phyloP scores from a whole-genome alignment of 129 eudicot species.

The Ambrosia artemisiifolia region DNA sequence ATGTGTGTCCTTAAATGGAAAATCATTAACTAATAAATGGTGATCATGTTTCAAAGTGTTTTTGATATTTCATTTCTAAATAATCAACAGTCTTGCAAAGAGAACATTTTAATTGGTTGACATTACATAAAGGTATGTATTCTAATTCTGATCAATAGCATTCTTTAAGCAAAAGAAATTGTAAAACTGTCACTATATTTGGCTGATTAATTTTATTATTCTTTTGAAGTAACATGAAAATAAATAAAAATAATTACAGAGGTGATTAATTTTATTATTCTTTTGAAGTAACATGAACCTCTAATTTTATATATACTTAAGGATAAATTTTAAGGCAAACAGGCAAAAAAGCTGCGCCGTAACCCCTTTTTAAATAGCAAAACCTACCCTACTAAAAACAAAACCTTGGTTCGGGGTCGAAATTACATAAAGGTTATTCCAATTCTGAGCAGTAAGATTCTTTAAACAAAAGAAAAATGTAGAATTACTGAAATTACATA shows the following conservation, averaged over 20 bases:
- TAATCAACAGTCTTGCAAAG: background rate
- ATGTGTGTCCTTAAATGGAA: background rate
- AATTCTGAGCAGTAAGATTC: background rate
- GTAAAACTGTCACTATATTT: background rate
- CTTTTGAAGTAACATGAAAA: too few species aligned
- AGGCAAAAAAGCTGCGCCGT: too few species aligned
- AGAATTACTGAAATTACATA: background rate
- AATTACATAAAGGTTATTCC: background rate
- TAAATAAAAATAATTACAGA: too few species aligned
- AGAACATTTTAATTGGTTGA: background rate
- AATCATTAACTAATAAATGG: background rate
- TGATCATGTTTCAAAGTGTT: constrained; percentile 5
- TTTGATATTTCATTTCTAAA: background rate
- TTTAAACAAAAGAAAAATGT: background rate
- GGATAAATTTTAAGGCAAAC: too few species aligned
- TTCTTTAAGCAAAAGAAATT: background rate
- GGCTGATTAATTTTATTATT: too few species aligned
- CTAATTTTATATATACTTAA: too few species aligned
- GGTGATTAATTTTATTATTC: too few species aligned
- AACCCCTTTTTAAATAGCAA: too few species aligned
- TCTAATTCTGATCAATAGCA: background rate
- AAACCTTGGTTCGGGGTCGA: background rate
- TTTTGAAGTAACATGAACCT: too few species aligned
- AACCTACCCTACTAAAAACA: too few species aligned
- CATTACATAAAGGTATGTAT: background rate